Conservation (phyloP, 306 rosid genomes). For the Abrus precatorius region DNA sequence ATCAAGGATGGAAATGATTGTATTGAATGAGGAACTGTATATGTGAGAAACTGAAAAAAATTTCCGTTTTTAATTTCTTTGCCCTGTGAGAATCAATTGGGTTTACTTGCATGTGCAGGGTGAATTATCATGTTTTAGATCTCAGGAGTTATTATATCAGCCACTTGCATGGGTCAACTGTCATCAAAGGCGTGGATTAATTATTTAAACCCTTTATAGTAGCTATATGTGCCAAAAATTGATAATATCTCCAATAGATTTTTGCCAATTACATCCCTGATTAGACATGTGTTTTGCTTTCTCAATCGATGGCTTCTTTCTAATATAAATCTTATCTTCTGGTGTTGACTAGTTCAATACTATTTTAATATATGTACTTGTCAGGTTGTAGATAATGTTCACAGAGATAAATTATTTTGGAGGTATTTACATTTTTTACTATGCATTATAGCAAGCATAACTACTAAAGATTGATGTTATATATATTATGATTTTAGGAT, state of each 20-base stretch:
- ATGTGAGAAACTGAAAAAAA: neutral
- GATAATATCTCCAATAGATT: slow-evolving; percentile 17
- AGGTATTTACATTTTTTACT: neutral
- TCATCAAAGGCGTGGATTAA: slow-evolving; percentile 30
- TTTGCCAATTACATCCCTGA: slow-evolving; percentile 24
- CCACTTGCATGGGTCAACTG: slow-evolving; percentile 62
- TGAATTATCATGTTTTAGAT: slow-evolving; percentile 26
- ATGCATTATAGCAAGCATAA: neutral
- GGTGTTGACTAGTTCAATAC: slow-evolving; percentile 44
- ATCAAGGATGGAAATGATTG: neutral
- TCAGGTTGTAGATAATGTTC: slow-evolving; percentile 14
- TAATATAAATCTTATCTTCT: slow-evolving; percentile 26
- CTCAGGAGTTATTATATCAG: slow-evolving; percentile 19
- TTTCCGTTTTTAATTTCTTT: neutral
- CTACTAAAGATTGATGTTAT: neutral
- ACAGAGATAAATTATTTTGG: neutral
- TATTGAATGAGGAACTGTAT: neutral
- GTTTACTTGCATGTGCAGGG: slow-evolving; percentile 44
- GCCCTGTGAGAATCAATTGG: slow-evolving; percentile 1
- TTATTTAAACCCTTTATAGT: neutral
- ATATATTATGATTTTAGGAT: neutral
- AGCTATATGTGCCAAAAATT: neutral
- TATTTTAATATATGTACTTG: neutral
- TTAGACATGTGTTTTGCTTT: slow-evolving; percentile 36
- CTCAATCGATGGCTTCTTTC: slow-evolving; percentile 36